These are phyloP conservation scores for Anthoceros angustus DNA, from an alignment of 225 moss, liverwort and hornwort genomes.

Conservation along the genomic window DNA sequence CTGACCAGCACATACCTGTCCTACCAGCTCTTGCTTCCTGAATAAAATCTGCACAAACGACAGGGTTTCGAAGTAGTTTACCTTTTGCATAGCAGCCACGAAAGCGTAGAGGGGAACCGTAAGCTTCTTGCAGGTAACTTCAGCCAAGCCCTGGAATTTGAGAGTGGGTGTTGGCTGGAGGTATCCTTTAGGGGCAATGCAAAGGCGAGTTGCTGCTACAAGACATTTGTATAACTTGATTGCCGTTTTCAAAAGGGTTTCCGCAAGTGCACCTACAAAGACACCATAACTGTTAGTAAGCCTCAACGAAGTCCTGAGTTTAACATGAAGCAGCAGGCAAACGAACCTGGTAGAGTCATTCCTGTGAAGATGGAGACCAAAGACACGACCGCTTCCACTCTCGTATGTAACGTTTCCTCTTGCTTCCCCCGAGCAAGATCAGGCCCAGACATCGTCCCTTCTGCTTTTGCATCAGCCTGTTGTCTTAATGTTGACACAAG, in stretches of 20 bases:
- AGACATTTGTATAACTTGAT: conserved; percentile 65
- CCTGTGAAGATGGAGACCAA: conserved; percentile 48
- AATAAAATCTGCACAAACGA: no score
- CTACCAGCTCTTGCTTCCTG: no score
- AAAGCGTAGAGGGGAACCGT: conserved; percentile 65
- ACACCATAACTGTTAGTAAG: conserved; percentile 1
- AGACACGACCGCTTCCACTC: conserved; percentile 55
- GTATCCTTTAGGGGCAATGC: conserved; percentile 70
- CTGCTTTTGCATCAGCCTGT: conserved; percentile 26
- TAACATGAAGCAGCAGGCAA: neutral
- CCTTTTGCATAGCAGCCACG: conserved; percentile 63
- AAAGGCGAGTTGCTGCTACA: conserved; percentile 63
- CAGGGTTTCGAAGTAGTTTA: conserved; percentile 14
- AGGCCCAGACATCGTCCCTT: conserved; percentile 7
- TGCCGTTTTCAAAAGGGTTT: conserved; percentile 54
- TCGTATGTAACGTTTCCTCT: conserved; percentile 49
- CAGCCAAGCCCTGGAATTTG: conserved; percentile 66
- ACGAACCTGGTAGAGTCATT: conserved; percentile 49
- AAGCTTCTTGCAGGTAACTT: conserved; percentile 62
- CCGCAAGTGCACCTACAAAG: conserved; percentile 41
- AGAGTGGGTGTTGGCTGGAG: conserved; percentile 40
- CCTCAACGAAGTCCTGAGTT: neutral
- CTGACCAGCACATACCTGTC: no score
- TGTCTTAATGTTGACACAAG: conserved; percentile 18
- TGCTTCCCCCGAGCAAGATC: conserved; percentile 22